Conservation (phyloP, 257 asterid genomes). For the Solanum bulbocastanum region DNA sequence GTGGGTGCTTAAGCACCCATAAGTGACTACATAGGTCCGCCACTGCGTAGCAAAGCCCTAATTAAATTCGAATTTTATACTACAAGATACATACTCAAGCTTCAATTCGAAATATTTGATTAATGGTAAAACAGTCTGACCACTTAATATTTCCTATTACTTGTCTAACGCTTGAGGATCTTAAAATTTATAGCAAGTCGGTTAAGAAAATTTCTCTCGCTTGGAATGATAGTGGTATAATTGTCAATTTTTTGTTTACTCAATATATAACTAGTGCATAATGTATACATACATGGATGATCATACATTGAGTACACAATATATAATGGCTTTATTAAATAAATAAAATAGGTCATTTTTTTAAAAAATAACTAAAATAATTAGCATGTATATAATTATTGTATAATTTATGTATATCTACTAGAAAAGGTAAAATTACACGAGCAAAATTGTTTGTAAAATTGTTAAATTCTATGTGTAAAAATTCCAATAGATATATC, state of each 20-base stretch:
- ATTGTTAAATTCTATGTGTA: neutral
- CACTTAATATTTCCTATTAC: neutral
- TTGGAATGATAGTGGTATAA: neutral
- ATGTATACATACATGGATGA: neutral
- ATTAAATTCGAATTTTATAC: too few relatives aligned
- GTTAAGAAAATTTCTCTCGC: neutral
- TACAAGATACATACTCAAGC: rapidly evolving
- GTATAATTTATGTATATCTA: too few relatives aligned
- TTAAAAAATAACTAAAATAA: neutral
- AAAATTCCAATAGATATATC: neutral
- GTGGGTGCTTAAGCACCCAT: too few relatives aligned
- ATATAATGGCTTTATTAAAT: neutral
- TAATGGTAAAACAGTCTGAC: too few relatives aligned
- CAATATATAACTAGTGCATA: neutral
- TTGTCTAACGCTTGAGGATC: neutral
- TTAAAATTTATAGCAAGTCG: neutral
- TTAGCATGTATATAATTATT: neutral
- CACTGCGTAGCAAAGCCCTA: too few relatives aligned
- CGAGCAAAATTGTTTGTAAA: too few relatives aligned
- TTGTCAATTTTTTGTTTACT: neutral
- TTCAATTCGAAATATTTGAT: rapidly evolving
- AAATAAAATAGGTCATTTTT: neutral
- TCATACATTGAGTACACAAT: neutral
- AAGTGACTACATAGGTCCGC: too few relatives aligned
- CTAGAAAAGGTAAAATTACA: too few relatives aligned